These are phyloP conservation scores for Solanum virginianum DNA, from an alignment of 257 asterid genomes.

Conservation along the genomic window DNA sequence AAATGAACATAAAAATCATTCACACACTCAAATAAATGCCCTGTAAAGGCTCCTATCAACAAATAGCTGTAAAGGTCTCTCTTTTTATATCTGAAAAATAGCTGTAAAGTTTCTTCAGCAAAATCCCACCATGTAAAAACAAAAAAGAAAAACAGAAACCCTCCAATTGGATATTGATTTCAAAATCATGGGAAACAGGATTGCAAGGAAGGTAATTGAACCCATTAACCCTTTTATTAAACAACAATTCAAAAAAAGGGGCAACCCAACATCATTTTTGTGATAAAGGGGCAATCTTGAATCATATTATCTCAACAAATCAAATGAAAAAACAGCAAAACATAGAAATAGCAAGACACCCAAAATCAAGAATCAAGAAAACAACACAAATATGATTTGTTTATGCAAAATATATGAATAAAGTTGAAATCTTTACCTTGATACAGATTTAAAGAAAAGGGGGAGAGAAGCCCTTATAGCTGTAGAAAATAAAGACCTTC, in stretches of 20 bases:
- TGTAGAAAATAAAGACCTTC: not conserved
- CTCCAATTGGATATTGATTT: not conserved
- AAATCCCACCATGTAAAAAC: not conserved
- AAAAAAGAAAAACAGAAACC: not conserved
- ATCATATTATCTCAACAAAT: not conserved
- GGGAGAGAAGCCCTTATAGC: not conserved
- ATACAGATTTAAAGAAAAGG: not conserved
- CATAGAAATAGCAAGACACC: not conserved
- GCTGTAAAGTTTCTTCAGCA: not conserved
- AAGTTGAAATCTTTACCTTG: not conserved
- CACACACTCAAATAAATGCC: not conserved
- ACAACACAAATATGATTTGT: not conserved
- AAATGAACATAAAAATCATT: not conserved
- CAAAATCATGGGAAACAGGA: not conserved
- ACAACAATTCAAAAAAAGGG: not conserved
- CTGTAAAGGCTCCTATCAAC: not conserved
- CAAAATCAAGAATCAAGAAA: not conserved
- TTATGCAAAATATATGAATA: not conserved
- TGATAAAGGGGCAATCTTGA: not conserved
- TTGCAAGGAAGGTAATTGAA: not conserved
- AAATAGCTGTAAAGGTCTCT: not conserved
- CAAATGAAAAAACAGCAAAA: not conserved
- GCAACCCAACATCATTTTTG: not conserved
- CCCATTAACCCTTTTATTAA: not conserved
- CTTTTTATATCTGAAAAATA: too few species aligned